These are phyloP conservation scores for Fraxinus quadrangulata DNA, from an alignment of 257 asterid species.

Conservation along the genomic window DNA sequence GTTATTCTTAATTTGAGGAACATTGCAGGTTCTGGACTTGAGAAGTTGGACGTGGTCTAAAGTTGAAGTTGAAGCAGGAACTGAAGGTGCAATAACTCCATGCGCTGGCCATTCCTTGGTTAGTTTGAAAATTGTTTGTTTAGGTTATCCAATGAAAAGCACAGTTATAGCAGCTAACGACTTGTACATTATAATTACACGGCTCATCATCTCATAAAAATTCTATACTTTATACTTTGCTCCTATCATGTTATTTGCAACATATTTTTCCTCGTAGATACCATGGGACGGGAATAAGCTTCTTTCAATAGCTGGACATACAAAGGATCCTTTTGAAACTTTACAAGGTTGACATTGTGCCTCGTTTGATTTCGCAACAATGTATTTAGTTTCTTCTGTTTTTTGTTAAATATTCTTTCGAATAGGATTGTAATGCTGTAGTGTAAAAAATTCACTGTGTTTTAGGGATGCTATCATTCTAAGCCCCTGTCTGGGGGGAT, in stretches of 20 bases:
- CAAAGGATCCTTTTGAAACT: conserved; percentile 82
- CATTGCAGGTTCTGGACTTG: conserved; percentile 64
- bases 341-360: conserved; percentile 65
- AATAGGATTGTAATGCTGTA: conserved; percentile 20
- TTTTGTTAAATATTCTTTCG: not conserved
- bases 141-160: conserved; percentile 25
- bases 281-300: conserved; percentile 94
- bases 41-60: conserved; percentile 92
- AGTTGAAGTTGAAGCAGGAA: conserved; percentile 63
- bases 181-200: conserved; percentile 1
- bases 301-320: conserved; percentile 90
- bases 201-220: conserved; percentile 10
- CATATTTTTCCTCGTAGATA: conserved; percentile 49
- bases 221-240: conserved; percentile 1
- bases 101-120: conserved; percentile 96
- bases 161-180: conserved; percentile 11
- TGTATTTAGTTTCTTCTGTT: not conserved
- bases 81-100: conserved; percentile 49
- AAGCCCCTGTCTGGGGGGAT: too few relatives aligned
- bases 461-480: conserved; percentile 11
- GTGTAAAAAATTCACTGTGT: conserved; percentile 7
- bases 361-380: not conserved
- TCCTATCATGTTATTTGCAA: conserved; percentile 27
- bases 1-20: conserved; percentile 23
- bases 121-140: conserved; percentile 39